phyloP scores from a whole-genome alignment of 225 moss, liverwort and hornwort genomes.

The Bryum argenteum region DNA sequence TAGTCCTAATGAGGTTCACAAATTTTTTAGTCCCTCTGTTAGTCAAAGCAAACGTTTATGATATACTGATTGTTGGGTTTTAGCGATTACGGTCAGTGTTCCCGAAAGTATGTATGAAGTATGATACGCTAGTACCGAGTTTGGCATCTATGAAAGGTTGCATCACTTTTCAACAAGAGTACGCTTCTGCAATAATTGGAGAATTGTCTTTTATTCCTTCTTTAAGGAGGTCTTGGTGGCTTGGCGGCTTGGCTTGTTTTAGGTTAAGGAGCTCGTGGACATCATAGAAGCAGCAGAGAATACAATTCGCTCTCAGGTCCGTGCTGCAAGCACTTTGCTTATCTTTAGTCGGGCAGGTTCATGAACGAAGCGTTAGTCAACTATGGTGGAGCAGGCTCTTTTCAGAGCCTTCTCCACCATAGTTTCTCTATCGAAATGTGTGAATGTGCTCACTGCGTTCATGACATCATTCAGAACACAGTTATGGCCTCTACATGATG shows the following conservation, averaged over 20 bases:
- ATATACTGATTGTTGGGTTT: slow-evolving; percentile 4
- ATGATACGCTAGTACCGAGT: neutral
- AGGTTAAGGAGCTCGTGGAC: slow-evolving; percentile 89
- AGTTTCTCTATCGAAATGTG: neutral
- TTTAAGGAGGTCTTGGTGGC: slow-evolving; percentile 21
- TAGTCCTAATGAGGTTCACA: slow-evolving; percentile 45
- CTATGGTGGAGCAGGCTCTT: neutral
- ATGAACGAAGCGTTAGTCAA: slow-evolving; percentile 3
- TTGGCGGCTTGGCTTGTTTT: slow-evolving; percentile 24
- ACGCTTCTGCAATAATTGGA: slow-evolving; percentile 5
- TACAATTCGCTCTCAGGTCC: slow-evolving; percentile 94
- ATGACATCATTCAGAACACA: neutral
- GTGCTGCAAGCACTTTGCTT: slow-evolving; percentile 13
- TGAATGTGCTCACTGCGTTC: slow-evolving; percentile 8
- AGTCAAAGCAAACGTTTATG: neutral
- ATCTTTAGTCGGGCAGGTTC: slow-evolving; percentile 12
- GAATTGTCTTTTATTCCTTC: neutral
- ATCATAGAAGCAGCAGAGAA: slow-evolving; percentile 93
- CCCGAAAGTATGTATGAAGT: slow-evolving; percentile 1
- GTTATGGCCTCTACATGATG: neutral
- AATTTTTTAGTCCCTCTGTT: slow-evolving; percentile 1
- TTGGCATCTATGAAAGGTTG: neutral
- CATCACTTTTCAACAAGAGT: slow-evolving; percentile 6
- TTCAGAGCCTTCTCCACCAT: neutral
- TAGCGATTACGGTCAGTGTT: neutral